Evolutionary conservation across 768 basidiomycete species (phyloP).

Genomic region (Mycena metata): DNA sequence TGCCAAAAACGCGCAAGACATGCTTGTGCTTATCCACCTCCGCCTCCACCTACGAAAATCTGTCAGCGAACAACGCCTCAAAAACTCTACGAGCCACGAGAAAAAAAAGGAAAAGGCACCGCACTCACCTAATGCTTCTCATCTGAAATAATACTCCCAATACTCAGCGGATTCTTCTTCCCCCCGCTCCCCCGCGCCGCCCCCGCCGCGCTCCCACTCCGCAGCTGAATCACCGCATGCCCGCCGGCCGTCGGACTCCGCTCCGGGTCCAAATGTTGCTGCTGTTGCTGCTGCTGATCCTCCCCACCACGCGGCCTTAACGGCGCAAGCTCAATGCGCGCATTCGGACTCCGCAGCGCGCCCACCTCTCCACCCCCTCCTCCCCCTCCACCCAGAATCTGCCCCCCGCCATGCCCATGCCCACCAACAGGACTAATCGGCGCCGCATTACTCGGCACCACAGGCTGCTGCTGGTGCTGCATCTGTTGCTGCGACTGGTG

Average conservation of each 20-base stretch:
- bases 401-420: background rate
- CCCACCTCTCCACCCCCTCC: slow-evolving; percentile 34
- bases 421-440: background rate
- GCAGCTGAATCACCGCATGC: slow-evolving; percentile 52
- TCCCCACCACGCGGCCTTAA: slow-evolving; percentile 46
- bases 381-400: background rate
- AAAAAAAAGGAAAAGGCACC: background rate
- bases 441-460: too few relatives aligned
- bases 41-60: too few relatives aligned
- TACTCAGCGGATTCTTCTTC: slow-evolving; percentile 79
- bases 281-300: slow-evolving; percentile 13
- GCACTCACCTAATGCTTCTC: slow-evolving; percentile 43
- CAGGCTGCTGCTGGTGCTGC: slow-evolving; percentile 1
- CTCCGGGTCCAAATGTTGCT: slow-evolving; percentile 30
- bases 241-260: slow-evolving; percentile 37
- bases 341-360: slow-evolving; percentile 45
- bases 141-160: slow-evolving; percentile 79
- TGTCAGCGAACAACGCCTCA: background rate
- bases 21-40: too few relatives aligned
- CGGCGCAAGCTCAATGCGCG: slow-evolving; percentile 71
- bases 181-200: slow-evolving; percentile 31
- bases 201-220: slow-evolving; percentile 49
- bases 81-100: background rate
- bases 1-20: too few relatives aligned
- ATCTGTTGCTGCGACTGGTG: slow-evolving; percentile 40